phyloP scores from a whole-genome alignment of 1,284 basidiomycete species.

The Kwoniella shivajii region DNA sequence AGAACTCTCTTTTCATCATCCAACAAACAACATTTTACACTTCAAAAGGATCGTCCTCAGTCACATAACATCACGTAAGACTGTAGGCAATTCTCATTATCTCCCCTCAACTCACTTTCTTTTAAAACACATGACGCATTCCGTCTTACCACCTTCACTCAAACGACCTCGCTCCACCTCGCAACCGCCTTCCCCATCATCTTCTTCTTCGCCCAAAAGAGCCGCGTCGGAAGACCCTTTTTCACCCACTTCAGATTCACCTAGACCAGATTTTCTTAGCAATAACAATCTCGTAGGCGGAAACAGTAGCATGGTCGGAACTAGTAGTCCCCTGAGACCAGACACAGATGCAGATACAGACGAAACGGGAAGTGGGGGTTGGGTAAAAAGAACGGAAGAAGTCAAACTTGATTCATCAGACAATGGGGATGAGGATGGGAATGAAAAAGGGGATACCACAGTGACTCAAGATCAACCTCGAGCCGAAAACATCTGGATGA shows the following conservation, averaged over 20 bases:
- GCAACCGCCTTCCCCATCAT: constrained; percentile 36
- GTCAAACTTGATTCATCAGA: constrained; percentile 35
- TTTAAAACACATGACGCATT: constrained; percentile 11
- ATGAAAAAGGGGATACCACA: constrained; percentile 11
- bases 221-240: constrained; percentile 50
- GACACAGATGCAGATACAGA: constrained; percentile 26
- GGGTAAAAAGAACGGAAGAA: constrained; percentile 45
- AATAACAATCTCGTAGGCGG: constrained; percentile 9
- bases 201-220: constrained; percentile 46
- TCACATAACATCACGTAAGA: not conserved
- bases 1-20: not conserved
- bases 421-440: constrained; percentile 11
- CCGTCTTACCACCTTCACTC: constrained; percentile 15
- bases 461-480: not conserved
- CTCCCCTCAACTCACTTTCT: not conserved
- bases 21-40: not conserved
- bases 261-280: constrained; percentile 7
- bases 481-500: constrained; percentile 14
- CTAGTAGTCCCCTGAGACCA: constrained; percentile 29
- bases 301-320: constrained; percentile 11
- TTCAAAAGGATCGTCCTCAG: constrained; percentile 5
- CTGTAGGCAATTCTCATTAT: not conserved
- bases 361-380: constrained; percentile 21
- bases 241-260: constrained; percentile 24
- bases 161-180: constrained; percentile 40